phyloP scores from a whole-genome alignment of 2,329 filamentous ascomycete genomes.

The Claviceps sp. region DNA sequence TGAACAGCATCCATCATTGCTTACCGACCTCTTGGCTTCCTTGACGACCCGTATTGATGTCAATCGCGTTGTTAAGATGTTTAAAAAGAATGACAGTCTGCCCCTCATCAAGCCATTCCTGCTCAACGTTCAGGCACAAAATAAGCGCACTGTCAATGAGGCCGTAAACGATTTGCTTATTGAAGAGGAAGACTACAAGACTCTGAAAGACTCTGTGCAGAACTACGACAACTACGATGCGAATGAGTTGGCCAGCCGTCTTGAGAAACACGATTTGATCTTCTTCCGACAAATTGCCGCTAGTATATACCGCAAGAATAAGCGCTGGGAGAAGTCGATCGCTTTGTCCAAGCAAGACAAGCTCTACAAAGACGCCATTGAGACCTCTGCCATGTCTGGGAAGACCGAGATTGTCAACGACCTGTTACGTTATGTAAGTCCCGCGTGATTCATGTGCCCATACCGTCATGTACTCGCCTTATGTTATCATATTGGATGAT shows the following conservation, averaged over 20 bases:
- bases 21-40: constrained; percentile 89
- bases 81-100: constrained; percentile 95
- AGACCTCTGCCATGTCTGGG: constrained; percentile 83
- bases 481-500: too few species aligned
- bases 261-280: constrained; percentile 95
- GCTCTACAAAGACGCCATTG: constrained; percentile 98
- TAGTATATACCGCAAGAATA: constrained; percentile 98
- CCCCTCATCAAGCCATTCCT: constrained; percentile 98
- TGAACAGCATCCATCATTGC: constrained; percentile 85
- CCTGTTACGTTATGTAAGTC: constrained; percentile 86
- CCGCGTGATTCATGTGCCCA: background rate
- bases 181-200: constrained; percentile 99
- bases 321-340: constrained; percentile 99
- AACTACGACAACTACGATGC: constrained; percentile 99
- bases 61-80: constrained; percentile 98
- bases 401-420: constrained; percentile 93
- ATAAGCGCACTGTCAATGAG: constrained; percentile 96
- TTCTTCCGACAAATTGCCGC: constrained; percentile 99
- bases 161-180: constrained; percentile 96
- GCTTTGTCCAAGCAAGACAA: constrained; percentile 97
- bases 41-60: constrained; percentile 92
- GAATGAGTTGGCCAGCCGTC: constrained; percentile 75
- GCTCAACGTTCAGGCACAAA: constrained; percentile 88
- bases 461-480: background rate
- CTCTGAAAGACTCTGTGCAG: constrained; percentile 88